Base-by-base conservation (phyloP, 371 early-diverging fungal species). In the Mucor ambiguus region DNA sequence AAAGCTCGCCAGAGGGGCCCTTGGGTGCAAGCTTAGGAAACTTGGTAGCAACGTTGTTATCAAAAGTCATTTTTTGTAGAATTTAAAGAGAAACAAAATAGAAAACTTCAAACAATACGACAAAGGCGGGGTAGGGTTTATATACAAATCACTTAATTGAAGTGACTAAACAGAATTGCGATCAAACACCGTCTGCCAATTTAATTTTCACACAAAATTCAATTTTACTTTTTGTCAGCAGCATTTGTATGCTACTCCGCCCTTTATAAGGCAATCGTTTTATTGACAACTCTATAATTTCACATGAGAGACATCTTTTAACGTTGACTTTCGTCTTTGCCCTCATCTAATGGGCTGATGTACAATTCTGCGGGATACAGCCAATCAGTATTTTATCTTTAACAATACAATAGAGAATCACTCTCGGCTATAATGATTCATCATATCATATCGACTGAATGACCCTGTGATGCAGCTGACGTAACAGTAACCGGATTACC, bases 1-100 rank as follows among this genome's bases (percentile, higher is more conserved):
- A 71, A 16, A 82, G 75, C 16, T 77, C 76, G 44, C 88, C 88
- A 59, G 80, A 78, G n/a, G 88, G 88, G 7, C 73, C 84, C 26
- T 77, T 71, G 11, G 88, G 85, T 16, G 70, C 72, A 10, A 86
- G 64, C 58, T 79, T 66, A 5, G 86, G 86, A 69, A 87, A 86
- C 38, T 63, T 73, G 30, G 74, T 77, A 26, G 80, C 69, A 5
- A 73, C 49, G 65, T 75, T 74, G 55, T 80, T 76, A 41, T 77
- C 48, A 55, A 76, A 72, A 24, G 43, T 44, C 76, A 75, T 75
- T 41, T 29, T 11, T 52, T 52, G 28, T 16, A 28, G 28, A 52
- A 26, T 22, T n/a, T 46, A 44, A 8, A n/a, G n/a, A 22, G 22
- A 46, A 46, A 46, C 46, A 46, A 28, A 49, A 52, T 22, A 28